Evolutionary conservation across 768 basidiomycete species (phyloP).

Genomic region (Auriscalpium vulgare): DNA sequence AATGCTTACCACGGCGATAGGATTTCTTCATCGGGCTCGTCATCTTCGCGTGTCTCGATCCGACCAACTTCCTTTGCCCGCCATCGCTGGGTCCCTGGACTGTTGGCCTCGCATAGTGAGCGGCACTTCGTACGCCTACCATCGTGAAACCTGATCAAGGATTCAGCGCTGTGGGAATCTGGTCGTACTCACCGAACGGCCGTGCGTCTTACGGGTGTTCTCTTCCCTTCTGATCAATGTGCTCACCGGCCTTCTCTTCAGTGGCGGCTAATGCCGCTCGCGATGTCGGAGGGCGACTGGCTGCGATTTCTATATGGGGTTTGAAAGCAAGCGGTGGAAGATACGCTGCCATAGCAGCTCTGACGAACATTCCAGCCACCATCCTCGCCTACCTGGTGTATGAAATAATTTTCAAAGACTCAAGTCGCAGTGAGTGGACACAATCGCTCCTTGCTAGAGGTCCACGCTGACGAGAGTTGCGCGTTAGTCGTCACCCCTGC

Average conservation of each 20-base stretch:
- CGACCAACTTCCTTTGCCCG: conserved; percentile 17
- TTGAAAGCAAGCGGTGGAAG: conserved; percentile 13
- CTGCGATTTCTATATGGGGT: conserved; percentile 17
- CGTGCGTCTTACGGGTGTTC: conserved; percentile 2
- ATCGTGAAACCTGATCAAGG: neutral
- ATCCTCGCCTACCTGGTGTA: conserved; percentile 15
- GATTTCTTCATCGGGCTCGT: conserved; percentile 14
- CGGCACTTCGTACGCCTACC: neutral
- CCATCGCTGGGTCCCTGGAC: conserved; percentile 13
- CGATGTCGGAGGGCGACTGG: conserved; percentile 17
- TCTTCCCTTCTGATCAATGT: neutral
- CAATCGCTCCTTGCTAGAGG: neutral
- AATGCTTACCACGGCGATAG: neutral
- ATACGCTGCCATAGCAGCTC: conserved; percentile 20
- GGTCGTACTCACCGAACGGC: conserved; percentile 15
- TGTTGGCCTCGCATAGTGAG: conserved; percentile 15
- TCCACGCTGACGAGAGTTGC: neutral
- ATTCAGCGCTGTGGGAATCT: conserved; percentile 10
- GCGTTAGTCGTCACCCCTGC: neutral
- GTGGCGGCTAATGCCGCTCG: conserved; percentile 18
- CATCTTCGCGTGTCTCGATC: conserved; percentile 16
- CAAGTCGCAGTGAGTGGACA: conserved; percentile 8
- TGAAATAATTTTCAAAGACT: conserved; percentile 16
- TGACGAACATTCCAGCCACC: conserved; percentile 19
- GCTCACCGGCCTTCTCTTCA: neutral